Base-by-base conservation (phyloP, 2,329 filamentous ascomycete genomes). In the Beauveria pseudobassiana region DNA sequence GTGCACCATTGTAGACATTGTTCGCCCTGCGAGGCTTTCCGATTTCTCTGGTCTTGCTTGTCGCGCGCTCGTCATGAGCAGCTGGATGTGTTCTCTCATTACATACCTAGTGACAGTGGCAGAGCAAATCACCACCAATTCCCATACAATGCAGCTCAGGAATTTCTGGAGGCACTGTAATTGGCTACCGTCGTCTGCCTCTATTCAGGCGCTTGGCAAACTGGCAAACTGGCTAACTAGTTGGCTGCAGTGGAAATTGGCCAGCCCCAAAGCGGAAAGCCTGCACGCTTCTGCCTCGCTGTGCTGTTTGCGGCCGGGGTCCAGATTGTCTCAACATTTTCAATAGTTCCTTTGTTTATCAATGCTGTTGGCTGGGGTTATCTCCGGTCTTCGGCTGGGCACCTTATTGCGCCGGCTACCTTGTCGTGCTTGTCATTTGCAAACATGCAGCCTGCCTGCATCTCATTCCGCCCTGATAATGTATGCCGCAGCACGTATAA, bases 221-320 rank as follows among this genome's bases (percentile, higher is more conserved):
- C 34, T 38, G 5, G 34, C 34, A 14, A 38, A 38, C 12, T 16
- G 34, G 30, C 34, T 34, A 26, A 26, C 7, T 50, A 12, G 28
- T 20, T 38, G 6, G n/a, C 12, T 20, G 34, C 24, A 38, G 26
- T 45, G 38, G 48, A 59, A 52, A 51, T 52, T 43, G 49, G 57
- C 24, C 48, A 51, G 24, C 26, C 56, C 48, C 2, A 59, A 59
- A 52, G 26, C 48, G 57, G 57, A 59, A 59, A 59, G 26, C n/a
- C 20, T 45, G 48, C 48, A 59, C 48, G 57, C 46, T 51, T 42
- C 18, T 10, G 16, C 22, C 3, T 6, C 14, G 6, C 3, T 40
- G 18, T 16, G 38, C 56, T 59, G 57, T 52, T 59, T 59, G 57
- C 57, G 18, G 46, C 22, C 38, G 52, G 45, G 45, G n/a, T 16